Percentiles rank a stretch among this genome's conserved stretches.
phyloP scores from a whole-genome alignment of 352 stramenopile species.

The Pythium aristosporum region DNA sequence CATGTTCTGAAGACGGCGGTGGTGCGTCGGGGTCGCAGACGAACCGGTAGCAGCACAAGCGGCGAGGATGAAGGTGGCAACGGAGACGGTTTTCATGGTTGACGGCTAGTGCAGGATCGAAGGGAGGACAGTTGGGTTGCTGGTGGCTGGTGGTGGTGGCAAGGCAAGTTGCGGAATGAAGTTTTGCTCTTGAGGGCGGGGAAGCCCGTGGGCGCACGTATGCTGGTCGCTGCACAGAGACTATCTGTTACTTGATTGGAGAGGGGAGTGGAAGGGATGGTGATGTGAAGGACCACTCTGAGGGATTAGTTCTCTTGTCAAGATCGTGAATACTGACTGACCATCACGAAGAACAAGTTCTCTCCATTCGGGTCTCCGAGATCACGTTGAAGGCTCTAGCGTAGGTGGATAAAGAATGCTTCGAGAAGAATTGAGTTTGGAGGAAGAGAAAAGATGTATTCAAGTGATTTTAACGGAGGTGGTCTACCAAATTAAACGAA shows the following conservation, averaged over 20 bases:
- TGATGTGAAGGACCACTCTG: not conserved
- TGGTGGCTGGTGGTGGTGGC: not conserved
- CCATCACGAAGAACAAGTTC: not conserved
- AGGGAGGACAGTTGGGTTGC: not conserved
- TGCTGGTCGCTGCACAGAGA: not conserved
- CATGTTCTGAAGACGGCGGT: slow-evolving; percentile 1
- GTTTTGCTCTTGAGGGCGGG: not conserved
- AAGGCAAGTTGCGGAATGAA: not conserved
- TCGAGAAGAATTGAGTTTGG: not conserved
- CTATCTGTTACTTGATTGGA: not conserved
- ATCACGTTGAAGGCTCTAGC: too few relatives aligned
- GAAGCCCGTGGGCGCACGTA: not conserved
- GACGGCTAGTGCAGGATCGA: not conserved
- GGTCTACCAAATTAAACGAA: not conserved
- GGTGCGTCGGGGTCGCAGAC: not conserved
- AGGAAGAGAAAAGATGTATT: not conserved
- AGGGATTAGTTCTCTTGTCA: not conserved
- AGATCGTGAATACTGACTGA: not conserved
- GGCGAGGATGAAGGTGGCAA: not conserved
- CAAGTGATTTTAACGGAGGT: not conserved
- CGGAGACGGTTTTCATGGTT: not conserved
- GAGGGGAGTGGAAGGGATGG: not conserved
- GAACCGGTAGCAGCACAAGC: not conserved
- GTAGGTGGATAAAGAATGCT: too few relatives aligned
- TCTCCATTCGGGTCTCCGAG: not conserved